Evolutionary conservation across 805 yeast genomes (phyloP).

Genomic region (Ogataea nakhonphanomensis): DNA sequence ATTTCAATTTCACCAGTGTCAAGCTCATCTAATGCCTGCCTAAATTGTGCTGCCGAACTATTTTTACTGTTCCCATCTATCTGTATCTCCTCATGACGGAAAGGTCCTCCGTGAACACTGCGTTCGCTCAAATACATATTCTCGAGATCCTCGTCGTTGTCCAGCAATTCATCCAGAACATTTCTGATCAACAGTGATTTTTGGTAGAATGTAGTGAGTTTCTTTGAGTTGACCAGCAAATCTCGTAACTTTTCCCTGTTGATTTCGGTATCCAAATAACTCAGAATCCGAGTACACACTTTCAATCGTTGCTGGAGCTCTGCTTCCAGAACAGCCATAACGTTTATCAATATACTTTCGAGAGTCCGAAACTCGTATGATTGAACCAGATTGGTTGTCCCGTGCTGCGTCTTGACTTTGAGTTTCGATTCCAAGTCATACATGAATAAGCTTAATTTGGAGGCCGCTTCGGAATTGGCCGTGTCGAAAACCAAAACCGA

Average conservation of each 20-base stretch:
- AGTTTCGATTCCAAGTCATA: slow-evolving; percentile 80
- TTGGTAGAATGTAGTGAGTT: slow-evolving; percentile 69
- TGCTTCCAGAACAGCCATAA: slow-evolving; percentile 73
- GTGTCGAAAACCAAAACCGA: slow-evolving; percentile 83
- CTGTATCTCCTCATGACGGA: slow-evolving; percentile 4
- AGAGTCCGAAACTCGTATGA: slow-evolving; percentile 78
- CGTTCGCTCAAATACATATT: slow-evolving; percentile 69
- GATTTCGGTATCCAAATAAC: slow-evolving; percentile 73
- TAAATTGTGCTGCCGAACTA: neutral
- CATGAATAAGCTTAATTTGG: slow-evolving; percentile 70
- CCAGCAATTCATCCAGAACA: slow-evolving; percentile 78
- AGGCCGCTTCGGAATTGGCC: slow-evolving; percentile 56
- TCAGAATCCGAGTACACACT: slow-evolving; percentile 59
- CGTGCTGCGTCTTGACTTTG: slow-evolving; percentile 35
- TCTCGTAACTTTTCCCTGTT: slow-evolving; percentile 73
- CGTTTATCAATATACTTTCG: slow-evolving; percentile 78
- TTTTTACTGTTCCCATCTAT: slow-evolving; percentile 2
- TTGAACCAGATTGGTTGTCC: slow-evolving; percentile 37
- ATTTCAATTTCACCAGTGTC: slow-evolving; percentile 73
- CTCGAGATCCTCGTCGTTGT: slow-evolving; percentile 80
- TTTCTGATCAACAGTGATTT: slow-evolving; percentile 71
- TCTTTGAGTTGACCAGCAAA: slow-evolving; percentile 68
- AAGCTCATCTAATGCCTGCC: slow-evolving; percentile 12
- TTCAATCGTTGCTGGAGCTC: slow-evolving; percentile 60
- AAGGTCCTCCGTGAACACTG: slow-evolving; percentile 6